Evolutionary conservation across 108 stramenopile genomes (phyloP), one percentile per base, ranked within the genome.

Genomic region (Cyclotella sp.): DNA sequence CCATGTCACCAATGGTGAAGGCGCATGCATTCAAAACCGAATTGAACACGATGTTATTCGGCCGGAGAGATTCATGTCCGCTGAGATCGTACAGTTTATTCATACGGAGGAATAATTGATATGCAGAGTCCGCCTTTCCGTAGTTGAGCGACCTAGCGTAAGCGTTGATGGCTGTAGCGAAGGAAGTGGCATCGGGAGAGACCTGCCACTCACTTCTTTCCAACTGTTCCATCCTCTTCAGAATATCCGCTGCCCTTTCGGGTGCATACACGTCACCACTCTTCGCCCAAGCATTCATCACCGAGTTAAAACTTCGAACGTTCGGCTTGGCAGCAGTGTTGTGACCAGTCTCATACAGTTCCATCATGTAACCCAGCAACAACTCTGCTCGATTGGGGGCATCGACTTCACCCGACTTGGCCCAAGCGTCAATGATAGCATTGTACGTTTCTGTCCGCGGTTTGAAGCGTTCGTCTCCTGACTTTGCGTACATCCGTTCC

Each of bases 21-120:
- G 91, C 93, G 40, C 90, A 91, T 3, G 91, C 91, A 69, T 94
- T 94, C 81, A 94, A 75, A 0, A 94, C 93, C 11, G 93, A 89
- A 68, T 91, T 94, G 68, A 75, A 87, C 14, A 84, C 78, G 11
- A 91, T 85, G 45, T 85, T 73, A 63, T 86, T 94, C 0, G 90
- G 93, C 65, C 75, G 65, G 18, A 86, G 68, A 4, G 70, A 65
- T 21, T 62, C 66, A 30, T 86, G 88, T 22, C 88, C 85, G 8
- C 63, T 57, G 3, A 46, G 27, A 43, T 84, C 62, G 64, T 91
- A 87, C 52, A 86, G 51, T 41, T 82, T 63, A 43, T 84, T 74
- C 92, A 93, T 93, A 16, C 84, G 41, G 12, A 68, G 69, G 66
- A 87, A 83, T 43, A 93, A 47, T 15, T 89, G 73, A 42, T 85